Conservation (phyloP, 2,329 filamentous ascomycete genomes). For the Colletotrichum ledebouriae region DNA sequence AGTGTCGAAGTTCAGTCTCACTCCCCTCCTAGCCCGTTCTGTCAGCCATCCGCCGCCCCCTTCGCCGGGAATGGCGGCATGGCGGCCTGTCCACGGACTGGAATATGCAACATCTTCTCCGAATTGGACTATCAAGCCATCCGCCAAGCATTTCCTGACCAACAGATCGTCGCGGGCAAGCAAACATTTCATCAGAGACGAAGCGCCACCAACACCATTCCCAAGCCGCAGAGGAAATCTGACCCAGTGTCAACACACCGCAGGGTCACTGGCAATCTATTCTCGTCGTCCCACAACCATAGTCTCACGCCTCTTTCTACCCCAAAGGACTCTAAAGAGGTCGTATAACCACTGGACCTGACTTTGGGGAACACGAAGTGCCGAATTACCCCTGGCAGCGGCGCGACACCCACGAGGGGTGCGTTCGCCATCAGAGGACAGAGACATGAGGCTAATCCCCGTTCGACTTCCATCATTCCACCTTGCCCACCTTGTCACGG, state of each 20-base stretch:
- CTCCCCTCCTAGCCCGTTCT: neutral
- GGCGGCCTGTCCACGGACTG: neutral
- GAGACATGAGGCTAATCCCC: constrained; percentile 7
- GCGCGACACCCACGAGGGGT: constrained; percentile 18
- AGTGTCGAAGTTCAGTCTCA: neutral
- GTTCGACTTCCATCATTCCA: neutral
- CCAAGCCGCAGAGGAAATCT: neutral
- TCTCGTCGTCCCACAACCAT: neutral
- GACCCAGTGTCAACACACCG: neutral
- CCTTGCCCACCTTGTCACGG: neutral
- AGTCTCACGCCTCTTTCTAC: neutral
- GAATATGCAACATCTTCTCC: constrained; percentile 4
- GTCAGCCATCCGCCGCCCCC: neutral
- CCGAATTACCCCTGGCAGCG: constrained; percentile 7
- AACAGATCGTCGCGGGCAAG: constrained; percentile 2
- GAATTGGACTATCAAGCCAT: constrained; percentile 1
- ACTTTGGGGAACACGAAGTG: constrained; percentile 5
- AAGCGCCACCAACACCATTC: constrained; percentile 1
- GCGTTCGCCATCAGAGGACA: neutral
- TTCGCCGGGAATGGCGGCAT: neutral
- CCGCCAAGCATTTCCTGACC: neutral
- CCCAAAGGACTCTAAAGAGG: neutral
- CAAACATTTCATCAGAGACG: constrained; percentile 10
- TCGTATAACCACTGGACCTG: constrained; percentile 23
- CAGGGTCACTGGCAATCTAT: neutral